Base-by-base conservation (phyloP, 225 moss, liverwort and hornwort species). In the Physcomitrium patens region DNA sequence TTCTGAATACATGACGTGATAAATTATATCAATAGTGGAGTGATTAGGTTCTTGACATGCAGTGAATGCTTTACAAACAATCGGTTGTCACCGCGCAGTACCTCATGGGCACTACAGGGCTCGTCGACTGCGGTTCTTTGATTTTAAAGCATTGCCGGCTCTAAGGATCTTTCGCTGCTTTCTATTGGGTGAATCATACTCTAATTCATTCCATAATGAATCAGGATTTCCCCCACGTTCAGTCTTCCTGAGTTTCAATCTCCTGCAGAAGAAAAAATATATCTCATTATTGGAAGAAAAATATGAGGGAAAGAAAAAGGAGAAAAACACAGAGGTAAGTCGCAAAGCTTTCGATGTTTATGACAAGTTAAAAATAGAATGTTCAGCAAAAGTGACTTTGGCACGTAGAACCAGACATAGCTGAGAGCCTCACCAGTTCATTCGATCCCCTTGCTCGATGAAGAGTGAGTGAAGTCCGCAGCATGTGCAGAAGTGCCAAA, bases 401-500 rank as follows among this genome's bases (percentile, higher is more conserved):
- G 42, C 18, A 28, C 17, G 16, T 13, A 19, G 49, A 68, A 55
- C 53, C 69, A 59, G 18, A 60, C 58, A 23, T 78, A 52, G 4
- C 0, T 66, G 51, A 60, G 75, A 79, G 16, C 74, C 61, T 11
- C 67, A 78, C 76, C 72, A 75, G 61, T 90, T 90, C 85, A 90
- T 85, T 60, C 65, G 81, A 28, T 82, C 85, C 18, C 83, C 85
- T 46, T 85, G 85, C 28, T 84, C 79, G 42, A 84, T 91, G 37
- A 91, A 77, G 20, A 91, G 79, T 1, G 87, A 85, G 18, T 75
- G 81, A 7, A 91, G 73, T 26, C 79, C 77, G 63, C 77, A 83
- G 52, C 85, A 81, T 22, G 90, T 87, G 1, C 87, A 90, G 54
- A 87, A 90, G 53, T 87, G 90, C 90, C 90, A 90, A 18, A 79